A percentile compares a stretch with the other conserved stretches of the same genome.
Conservation (phyloP, 345 rosid genomes). For the Dipteronia sinensis region DNA sequence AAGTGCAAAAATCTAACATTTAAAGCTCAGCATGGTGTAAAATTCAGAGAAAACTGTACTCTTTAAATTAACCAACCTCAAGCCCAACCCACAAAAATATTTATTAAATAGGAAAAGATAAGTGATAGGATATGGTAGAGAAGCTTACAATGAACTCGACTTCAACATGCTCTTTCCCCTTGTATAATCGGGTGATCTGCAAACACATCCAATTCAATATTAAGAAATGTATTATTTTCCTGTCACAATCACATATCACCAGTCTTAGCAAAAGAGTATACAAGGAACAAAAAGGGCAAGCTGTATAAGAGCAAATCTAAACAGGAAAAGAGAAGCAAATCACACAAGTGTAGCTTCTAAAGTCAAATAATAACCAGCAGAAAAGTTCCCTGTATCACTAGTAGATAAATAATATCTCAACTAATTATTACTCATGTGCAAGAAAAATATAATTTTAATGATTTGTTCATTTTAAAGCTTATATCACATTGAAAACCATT, state of each 20-base stretch:
- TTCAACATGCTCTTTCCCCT: slow-evolving; percentile 88
- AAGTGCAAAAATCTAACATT: slow-evolving; percentile 5
- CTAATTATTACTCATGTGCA: background rate
- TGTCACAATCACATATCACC: background rate
- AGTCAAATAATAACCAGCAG: slow-evolving; percentile 8
- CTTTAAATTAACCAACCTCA: background rate
- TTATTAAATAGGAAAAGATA: background rate
- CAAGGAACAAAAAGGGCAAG: background rate
- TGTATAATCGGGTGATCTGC: slow-evolving; percentile 85
- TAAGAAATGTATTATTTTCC: background rate
- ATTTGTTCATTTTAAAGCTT: background rate
- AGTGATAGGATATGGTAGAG: background rate
- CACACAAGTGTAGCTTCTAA: background rate
- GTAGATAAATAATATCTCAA: background rate
- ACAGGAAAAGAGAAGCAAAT: background rate
- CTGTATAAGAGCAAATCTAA: background rate
- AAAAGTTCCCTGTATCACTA: background rate
- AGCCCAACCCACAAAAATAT: background rate
- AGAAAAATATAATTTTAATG: background rate
- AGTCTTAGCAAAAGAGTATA: background rate
- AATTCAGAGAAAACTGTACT: background rate
- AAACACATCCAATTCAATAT: slow-evolving; percentile 16
- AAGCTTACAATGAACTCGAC: slow-evolving; percentile 85
- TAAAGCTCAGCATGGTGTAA: background rate
- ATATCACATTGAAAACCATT: background rate